Base-by-base conservation (phyloP, 176 grass and related monocot genomes). In the Hordeum marinum region DNA sequence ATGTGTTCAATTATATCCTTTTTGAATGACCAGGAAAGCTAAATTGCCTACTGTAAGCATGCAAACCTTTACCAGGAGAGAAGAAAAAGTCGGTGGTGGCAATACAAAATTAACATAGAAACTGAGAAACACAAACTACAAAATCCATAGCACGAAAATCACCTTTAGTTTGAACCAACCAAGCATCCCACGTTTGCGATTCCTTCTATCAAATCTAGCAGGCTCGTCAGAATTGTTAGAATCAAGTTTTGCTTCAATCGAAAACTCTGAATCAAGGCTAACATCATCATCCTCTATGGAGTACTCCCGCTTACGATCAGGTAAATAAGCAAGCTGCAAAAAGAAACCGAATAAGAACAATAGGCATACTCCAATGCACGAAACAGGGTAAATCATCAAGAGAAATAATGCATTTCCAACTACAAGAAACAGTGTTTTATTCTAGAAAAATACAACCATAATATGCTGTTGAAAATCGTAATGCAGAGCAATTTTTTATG, bases 111-210 rank as follows among this genome's bases (percentile, higher is more conserved):
- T n/a, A 39, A 77, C 31, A 77, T 9, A 34, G 17, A 52, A 85
- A 64, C 21, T 54, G 29, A 65, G 23, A 11, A 54, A 52, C 20
- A 80, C 63, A 77, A 40, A 34, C 23, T 67, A 45, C 14, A 80
- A 55, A 69, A 82, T 75, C 27, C 26, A 70, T 60, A 85, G 13
- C 71, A 74, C 7, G 52, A 70, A 83, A 37, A 64, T 83, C 54
- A 98, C 96, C 93, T 87, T 98, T 68, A 95, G 66, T 90, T 95
- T 98, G 77, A 98, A 93, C 96, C 96, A 98, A 77, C 93, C 92
- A 79, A 98, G 91, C 93, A 98, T 98, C 76, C 96, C 96, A 31
- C 91, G 93, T 70, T 81, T 95, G 54, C 78, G 91, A 61, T 90
- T 98, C 86, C 96, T 95, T 94, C 75, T 94, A 82, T 95, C 93